Conservation (phyloP, 495 filamentous ascomycete genomes). For the Echria macrotheca region DNA sequence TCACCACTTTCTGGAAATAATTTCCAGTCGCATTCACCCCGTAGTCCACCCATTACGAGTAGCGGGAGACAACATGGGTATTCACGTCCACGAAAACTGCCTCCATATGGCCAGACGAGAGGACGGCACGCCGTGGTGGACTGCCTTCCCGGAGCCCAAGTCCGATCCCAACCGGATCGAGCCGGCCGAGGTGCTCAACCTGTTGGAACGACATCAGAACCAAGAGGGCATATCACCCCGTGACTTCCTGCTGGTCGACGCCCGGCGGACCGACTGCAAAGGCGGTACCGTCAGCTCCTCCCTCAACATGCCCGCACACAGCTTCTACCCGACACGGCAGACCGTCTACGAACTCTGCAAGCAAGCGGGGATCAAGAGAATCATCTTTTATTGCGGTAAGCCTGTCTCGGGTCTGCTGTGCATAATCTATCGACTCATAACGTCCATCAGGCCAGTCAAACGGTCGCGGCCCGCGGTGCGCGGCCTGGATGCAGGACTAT, state of each 20-base stretch:
- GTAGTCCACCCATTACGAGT: too few relatives aligned
- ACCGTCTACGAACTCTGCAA: conserved; percentile 37
- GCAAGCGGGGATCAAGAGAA: conserved; percentile 37
- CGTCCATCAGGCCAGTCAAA: conserved; percentile 33
- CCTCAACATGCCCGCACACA: conserved; percentile 46
- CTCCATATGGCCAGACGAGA: conserved; percentile 23
- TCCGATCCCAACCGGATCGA: conserved; percentile 12
- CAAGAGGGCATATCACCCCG: conserved; percentile 1
- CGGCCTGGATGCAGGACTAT: conserved; percentile 45
- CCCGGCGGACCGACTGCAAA: conserved; percentile 25
- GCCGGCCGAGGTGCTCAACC: conserved; percentile 11
- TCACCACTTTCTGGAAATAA: too few relatives aligned
- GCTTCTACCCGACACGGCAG: conserved; percentile 38
- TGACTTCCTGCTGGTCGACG: conserved; percentile 28
- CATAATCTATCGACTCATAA: neutral
- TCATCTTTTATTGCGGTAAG: conserved; percentile 49
- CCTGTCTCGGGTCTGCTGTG: too few relatives aligned
- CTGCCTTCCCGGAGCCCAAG: conserved; percentile 28
- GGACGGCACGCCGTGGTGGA: conserved; percentile 39
- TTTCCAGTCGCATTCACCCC: too few relatives aligned
- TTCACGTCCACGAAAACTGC: conserved; percentile 25
- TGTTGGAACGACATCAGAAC: conserved; percentile 10
- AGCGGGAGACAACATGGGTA: conserved; percentile 8
- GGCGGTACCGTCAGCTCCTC: conserved; percentile 27
- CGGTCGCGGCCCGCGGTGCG: conserved; percentile 42